A percentile compares a stretch with the other conserved stretches of the same genome.
phyloP scores from a whole-genome alignment of 331 rosid species.

The Rosa hybrid region DNA sequence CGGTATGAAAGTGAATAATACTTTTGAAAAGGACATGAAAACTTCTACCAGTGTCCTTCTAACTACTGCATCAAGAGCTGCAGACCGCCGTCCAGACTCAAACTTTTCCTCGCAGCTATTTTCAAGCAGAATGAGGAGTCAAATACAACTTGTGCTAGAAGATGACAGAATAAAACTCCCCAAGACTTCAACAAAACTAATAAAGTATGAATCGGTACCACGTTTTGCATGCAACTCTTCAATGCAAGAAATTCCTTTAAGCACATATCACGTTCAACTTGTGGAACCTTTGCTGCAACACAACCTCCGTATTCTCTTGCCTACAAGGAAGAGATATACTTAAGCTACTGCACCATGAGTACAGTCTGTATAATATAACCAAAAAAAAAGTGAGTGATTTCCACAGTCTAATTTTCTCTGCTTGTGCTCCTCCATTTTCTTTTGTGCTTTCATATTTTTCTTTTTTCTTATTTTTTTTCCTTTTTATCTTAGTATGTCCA shows the following conservation, averaged over 20 bases:
- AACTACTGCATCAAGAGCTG: conserved; percentile 28
- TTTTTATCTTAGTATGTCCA: background rate
- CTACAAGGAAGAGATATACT: conserved; percentile 37
- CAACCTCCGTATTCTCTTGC: conserved; percentile 86
- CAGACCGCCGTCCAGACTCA: conserved; percentile 29
- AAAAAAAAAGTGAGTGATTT: background rate
- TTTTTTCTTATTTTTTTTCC: background rate
- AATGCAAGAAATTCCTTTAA: conserved; percentile 78
- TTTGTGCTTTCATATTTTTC: background rate
- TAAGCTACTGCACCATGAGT: conserved; percentile 12
- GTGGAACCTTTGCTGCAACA: conserved; percentile 90
- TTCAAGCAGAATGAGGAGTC: conserved; percentile 20
- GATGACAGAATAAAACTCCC: conserved; percentile 13
- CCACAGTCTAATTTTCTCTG: background rate
- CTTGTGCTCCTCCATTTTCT: background rate
- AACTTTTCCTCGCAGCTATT: conserved; percentile 69
- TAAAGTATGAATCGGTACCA: conserved; percentile 43
- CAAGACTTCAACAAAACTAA: conserved; percentile 10
- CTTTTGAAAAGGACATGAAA: background rate
- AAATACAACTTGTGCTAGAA: conserved; percentile 9
- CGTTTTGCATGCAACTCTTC: conserved; percentile 83
- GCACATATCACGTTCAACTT: conserved; percentile 85
- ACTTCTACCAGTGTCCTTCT: conserved; percentile 33
- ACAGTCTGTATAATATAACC: background rate
- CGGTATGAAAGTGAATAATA: background rate